Evolutionary conservation across 164 flowering plant genomes (phyloP).

Genomic region (Aristolochia californica): DNA sequence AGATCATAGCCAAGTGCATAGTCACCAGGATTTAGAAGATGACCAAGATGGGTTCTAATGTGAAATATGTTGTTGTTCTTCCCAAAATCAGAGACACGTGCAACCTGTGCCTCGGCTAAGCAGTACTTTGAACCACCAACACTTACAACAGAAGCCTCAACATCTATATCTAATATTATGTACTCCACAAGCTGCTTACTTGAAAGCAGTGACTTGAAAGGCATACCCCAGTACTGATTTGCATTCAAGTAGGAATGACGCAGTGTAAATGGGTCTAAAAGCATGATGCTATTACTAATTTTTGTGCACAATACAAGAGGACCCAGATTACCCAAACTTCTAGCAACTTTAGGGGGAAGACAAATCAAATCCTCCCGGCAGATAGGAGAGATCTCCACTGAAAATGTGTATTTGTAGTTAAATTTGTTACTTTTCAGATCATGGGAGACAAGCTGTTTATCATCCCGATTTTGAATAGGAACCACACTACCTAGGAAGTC

Average conservation of each 20-base stretch:
- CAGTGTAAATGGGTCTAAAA: conserved; percentile 51
- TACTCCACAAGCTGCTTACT: conserved; percentile 58
- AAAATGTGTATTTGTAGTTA: conserved; percentile 48
- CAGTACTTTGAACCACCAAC: conserved; percentile 39
- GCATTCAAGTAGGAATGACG: conserved; percentile 46
- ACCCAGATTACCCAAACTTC: conserved; percentile 46
- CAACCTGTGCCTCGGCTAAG: conserved; percentile 56
- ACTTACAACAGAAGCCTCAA: conserved; percentile 21
- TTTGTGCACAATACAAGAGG: conserved; percentile 61
- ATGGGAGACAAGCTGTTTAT: conserved; percentile 54
- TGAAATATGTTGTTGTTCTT: conserved; percentile 36
- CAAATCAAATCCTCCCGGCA: conserved; percentile 63
- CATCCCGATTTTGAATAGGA: conserved; percentile 31
- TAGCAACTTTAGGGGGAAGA: conserved; percentile 43
- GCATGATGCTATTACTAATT: conserved; percentile 37
- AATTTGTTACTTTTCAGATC: conserved; percentile 45
- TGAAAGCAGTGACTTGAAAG: conserved; percentile 40
- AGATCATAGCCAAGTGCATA: conserved; percentile 60
- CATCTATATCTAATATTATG: conserved; percentile 41
- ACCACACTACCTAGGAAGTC: conserved; percentile 47
- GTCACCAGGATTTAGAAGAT: conserved; percentile 45
- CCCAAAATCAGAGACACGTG: conserved; percentile 59
- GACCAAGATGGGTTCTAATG: conserved; percentile 51
- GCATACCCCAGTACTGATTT: conserved; percentile 45
- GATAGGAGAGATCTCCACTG: conserved; percentile 52